phyloP scores from a whole-genome alignment of 352 stramenopile genomes.

The Hyphochytrium catenoides region DNA sequence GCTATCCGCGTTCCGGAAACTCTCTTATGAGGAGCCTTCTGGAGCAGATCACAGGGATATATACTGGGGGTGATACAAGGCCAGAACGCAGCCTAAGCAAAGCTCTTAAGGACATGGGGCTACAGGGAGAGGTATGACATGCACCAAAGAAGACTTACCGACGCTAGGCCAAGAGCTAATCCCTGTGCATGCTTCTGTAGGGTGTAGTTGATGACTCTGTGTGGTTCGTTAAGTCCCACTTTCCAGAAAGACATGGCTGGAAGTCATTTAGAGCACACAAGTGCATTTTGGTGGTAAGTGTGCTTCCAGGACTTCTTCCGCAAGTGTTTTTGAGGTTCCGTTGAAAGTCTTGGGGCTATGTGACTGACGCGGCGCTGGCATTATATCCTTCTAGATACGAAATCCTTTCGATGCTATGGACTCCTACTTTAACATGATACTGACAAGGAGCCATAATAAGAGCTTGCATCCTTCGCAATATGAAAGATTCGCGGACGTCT shows the following conservation, averaged over 20 bases:
- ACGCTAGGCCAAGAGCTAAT: too few species aligned
- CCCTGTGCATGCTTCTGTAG: conserved; percentile 41
- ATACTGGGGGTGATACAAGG: conserved; percentile 88
- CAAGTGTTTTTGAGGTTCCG: too few species aligned
- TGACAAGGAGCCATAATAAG: conserved; percentile 79
- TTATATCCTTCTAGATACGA: conserved; percentile 56
- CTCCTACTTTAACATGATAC: conserved; percentile 96
- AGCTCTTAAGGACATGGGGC: conserved; percentile 59
- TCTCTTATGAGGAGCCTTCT: conserved; percentile 84
- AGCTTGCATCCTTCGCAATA: conserved; percentile 64
- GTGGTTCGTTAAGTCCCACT: conserved; percentile 96
- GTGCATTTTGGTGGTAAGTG: conserved; percentile 60
- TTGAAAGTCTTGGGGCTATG: too few species aligned
- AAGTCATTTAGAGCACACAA: conserved; percentile 41
- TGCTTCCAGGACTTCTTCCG: too few species aligned
- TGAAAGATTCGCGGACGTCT: conserved; percentile 52
- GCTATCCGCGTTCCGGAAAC: conserved; percentile 91
- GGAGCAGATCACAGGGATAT: conserved; percentile 76
- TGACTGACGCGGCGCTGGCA: too few species aligned
- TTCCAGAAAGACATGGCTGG: conserved; percentile 81
- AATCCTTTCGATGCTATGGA: conserved; percentile 97
- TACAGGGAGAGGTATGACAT: conserved; percentile 53
- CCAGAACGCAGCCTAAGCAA: conserved; percentile 75
- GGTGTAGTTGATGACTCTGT: conserved; percentile 81
- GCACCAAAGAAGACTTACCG: too few species aligned